These are phyloP conservation scores for Tricholoma hemisulphureum DNA, from an alignment of 768 basidiomycete species.

Conservation along the genomic window DNA sequence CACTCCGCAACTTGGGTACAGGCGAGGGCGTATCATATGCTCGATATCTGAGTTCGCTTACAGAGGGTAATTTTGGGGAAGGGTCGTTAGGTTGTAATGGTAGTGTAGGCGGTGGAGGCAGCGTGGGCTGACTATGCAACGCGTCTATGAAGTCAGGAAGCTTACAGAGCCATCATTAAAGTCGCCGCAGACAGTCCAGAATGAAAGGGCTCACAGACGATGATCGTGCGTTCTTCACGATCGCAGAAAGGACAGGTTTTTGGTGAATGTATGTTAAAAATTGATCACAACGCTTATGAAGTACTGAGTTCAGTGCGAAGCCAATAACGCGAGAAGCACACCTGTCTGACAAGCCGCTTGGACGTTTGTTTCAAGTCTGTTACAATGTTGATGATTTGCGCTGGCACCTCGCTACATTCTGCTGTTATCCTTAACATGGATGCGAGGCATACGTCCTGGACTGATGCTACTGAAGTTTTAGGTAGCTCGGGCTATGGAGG, in stretches of 20 bases:
- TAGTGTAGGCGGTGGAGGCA: conserved; percentile 10
- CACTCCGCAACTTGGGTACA: conserved; percentile 40
- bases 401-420: conserved; percentile 54
- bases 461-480: conserved; percentile 46
- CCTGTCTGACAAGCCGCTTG: conserved; percentile 57
- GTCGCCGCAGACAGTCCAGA: neutral
- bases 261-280: conserved; percentile 53
- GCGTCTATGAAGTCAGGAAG: conserved; percentile 68
- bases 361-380: conserved; percentile 41
- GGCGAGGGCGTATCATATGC: conserved; percentile 66
- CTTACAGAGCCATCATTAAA: conserved; percentile 33
- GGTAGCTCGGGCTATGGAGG: conserved; percentile 2
- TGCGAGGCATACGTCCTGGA: conserved; percentile 72
- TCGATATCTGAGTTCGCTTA: conserved; percentile 60
- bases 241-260: conserved; percentile 42
- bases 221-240: conserved; percentile 49
- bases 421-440: conserved; percentile 68
- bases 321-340: conserved; percentile 26
- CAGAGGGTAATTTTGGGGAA: conserved; percentile 25
- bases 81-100: conserved; percentile 16
- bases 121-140: conserved; percentile 24
- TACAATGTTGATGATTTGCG: conserved; percentile 43
- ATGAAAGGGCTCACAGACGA: conserved; percentile 48
- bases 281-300: conserved; percentile 63
- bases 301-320: neutral